These are phyloP conservation scores for Rhizomucor pusillus DNA, from an alignment of 371 early-diverging fungal genomes.

Conservation along the genomic window DNA sequence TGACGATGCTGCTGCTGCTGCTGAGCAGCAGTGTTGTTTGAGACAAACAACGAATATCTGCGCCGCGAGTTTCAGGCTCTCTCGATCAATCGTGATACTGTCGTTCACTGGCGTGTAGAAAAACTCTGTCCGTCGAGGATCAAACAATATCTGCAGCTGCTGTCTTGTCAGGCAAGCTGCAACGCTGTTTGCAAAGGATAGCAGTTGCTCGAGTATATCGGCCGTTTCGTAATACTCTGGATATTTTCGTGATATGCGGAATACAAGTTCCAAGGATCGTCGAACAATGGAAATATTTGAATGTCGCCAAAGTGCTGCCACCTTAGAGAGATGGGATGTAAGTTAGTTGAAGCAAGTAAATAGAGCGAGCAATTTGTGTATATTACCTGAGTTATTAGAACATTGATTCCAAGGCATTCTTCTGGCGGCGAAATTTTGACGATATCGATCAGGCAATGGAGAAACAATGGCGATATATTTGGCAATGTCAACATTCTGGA, in stretches of 20 bases:
- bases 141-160: neutral
- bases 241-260: neutral
- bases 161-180: neutral
- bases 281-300: conserved; percentile 18
- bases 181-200: neutral
- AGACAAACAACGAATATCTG: conserved; percentile 8
- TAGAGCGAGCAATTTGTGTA: too few relatives aligned
- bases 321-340: too few relatives aligned
- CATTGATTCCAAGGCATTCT: too few relatives aligned
- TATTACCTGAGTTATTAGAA: too few relatives aligned
- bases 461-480: too few relatives aligned
- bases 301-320: conserved; percentile 8
- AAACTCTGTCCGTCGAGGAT: conserved; percentile 15
- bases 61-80: conserved; percentile 11
- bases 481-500: too few relatives aligned
- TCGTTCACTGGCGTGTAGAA: conserved; percentile 6
- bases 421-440: too few relatives aligned
- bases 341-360: too few relatives aligned
- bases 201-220: neutral
- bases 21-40: too few relatives aligned
- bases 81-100: conserved; percentile 12
- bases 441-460: too few relatives aligned
- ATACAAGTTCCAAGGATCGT: conserved; percentile 15
- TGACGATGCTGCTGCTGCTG: too few relatives aligned
- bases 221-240: neutral